Base-by-base conservation (phyloP, 139 green algal species). In the Chlamydomonas applanata region DNA sequence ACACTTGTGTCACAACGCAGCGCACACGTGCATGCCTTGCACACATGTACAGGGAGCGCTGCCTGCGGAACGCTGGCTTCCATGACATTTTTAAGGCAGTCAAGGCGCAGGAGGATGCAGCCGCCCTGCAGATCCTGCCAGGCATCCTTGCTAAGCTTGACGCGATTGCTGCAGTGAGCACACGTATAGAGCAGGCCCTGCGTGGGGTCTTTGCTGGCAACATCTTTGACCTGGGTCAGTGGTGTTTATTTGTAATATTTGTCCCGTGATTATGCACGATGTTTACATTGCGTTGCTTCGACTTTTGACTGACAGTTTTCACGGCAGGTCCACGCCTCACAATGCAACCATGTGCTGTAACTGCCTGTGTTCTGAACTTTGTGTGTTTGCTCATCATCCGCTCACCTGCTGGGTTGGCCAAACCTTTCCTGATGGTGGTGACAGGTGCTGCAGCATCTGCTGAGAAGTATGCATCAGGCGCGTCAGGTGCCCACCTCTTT, bases 151-250 rank as follows among this genome's bases (percentile, higher is more conserved):
- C 46, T 1, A 54, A 79, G 52, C 67, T 87, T 32, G 79, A 86
- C 44, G 65, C 40, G 3, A 65, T n/a, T 44, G 9, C 69, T 5
- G 32, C 32, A 16, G 24, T 4, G 11, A 60, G 44, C 45, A 3
- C 11, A 5, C 74, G 83, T 17, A 62, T 91, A 40, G 76, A 86
- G 53, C 56, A 76, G 17, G 81, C 89, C 1, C 46, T 95, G 13
- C 61, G 85, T 0, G 89, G 89, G 32, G 86, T 95, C 4, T 91
- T 92, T 78, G 88, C 89, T 5, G 89, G 91, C 17, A 97, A 97
- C 75, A 92, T 97, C 36, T 97, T 97, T 72, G 93, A 97, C 82
- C 82, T 97, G 44, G 94, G 93, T 49, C 7, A 11, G 40, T 49
- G 40, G n/a, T n/a, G n/a, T n/a, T n/a, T n/a, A n/a, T n/a, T n/a